These are phyloP conservation scores for Diaporthe sp. DNA, from an alignment of 2,329 filamentous ascomycete species.

Conservation along the genomic window DNA sequence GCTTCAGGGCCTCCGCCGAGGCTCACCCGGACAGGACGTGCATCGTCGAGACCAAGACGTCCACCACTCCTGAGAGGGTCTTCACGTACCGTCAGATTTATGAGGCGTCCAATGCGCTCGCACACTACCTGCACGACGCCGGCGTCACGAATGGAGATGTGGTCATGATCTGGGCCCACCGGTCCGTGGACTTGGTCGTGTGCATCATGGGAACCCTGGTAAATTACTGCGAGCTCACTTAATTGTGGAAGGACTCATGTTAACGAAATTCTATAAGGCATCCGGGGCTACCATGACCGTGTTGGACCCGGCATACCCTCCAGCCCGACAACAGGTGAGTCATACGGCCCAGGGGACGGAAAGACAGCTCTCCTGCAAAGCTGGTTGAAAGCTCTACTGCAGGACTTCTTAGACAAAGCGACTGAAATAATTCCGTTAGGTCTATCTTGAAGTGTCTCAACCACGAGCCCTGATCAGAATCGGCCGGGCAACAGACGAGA, in stretches of 20 bases:
- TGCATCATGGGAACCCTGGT: slow-evolving; percentile 81
- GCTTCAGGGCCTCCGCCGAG: slow-evolving; percentile 76
- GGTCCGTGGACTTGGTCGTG: slow-evolving; percentile 75
- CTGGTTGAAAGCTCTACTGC: neutral
- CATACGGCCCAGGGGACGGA: neutral
- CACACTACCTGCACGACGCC: slow-evolving; percentile 81
- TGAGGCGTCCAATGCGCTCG: slow-evolving; percentile 84
- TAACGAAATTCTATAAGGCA: slow-evolving; percentile 59
- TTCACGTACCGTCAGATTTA: slow-evolving; percentile 92
- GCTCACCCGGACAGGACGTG: slow-evolving; percentile 73
- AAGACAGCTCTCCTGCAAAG: neutral
- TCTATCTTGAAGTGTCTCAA: slow-evolving; percentile 79
- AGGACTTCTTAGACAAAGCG: no score
- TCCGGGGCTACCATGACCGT: slow-evolving; percentile 72
- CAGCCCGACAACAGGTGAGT: slow-evolving; percentile 75
- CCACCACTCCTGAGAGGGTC: slow-evolving; percentile 67
- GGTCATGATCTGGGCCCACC: slow-evolving; percentile 92
- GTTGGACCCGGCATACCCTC: slow-evolving; percentile 86
- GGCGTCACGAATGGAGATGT: slow-evolving; percentile 86
- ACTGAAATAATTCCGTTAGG: slow-evolving; percentile 48
- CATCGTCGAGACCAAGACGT: slow-evolving; percentile 63
- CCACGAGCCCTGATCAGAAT: slow-evolving; percentile 79
- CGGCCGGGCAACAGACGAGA: slow-evolving; percentile 78
- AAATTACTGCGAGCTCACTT: neutral
- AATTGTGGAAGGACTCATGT: neutral